Evolutionary conservation across 441 rosid genomes (phyloP), one percentile per base, ranked within the genome.

Genomic region (Populus hybrid): DNA sequence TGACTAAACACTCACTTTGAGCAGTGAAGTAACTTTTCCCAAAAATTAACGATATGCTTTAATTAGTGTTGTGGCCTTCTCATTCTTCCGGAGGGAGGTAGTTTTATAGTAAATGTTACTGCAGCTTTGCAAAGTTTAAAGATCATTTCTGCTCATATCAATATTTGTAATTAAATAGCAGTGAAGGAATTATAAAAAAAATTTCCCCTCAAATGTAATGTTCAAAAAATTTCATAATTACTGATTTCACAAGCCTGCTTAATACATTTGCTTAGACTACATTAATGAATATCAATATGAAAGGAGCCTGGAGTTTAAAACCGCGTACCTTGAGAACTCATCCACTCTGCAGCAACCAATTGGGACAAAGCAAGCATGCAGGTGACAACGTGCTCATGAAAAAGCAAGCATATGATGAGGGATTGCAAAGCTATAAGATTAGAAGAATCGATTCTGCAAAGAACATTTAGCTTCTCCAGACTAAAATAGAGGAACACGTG

Each of bases 311-410:
- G 67, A 70, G 75, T 36, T 77, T 32, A 80, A 71, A 81, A 36
- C 53, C 68, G 74, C 79, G 71, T 84, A 93, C 99, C 99, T 96
- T 90, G 89, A 86, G 88, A 96, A 96, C 80, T 96, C 98, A 70
- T 89, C 97, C 80, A 94, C 86, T 81, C 99, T 96, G 98, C 85
- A 42, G 81, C 84, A 85, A 81, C 77, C 67, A 88, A 83, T 67
- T 66, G 64, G 80, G 72, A 81, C 23, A 70, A 83, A 78, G 75
- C 74, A 72, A 40, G 82, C 53, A 72, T 26, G 72, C 69, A 66
- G 75, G 80, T 80, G 30, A 74, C 34, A 74, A 30, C 23, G 67
- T 73, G 30, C 73, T 34, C 42, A 63, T 42, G 50, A 71, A 79
- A 72, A 86, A 82, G 36, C 71, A 85, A 79, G 78, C 80, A 78